Evolutionary conservation across 2,329 filamentous ascomycete species (phyloP).

Genomic region (Ceratocystis harringtonii): DNA sequence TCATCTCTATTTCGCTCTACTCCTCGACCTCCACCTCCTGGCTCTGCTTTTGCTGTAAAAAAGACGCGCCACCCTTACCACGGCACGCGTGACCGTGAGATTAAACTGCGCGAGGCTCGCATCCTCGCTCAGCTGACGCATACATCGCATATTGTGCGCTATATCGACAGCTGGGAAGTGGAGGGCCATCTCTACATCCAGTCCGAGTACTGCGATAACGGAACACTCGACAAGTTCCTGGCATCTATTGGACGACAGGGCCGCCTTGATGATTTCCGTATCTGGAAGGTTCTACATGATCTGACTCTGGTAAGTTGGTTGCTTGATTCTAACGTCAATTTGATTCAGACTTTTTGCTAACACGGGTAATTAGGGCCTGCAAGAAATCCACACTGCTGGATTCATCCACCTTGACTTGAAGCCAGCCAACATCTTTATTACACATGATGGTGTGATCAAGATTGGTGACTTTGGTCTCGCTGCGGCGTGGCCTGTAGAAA

Average conservation of each 20-base stretch:
- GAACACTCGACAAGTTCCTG: slow-evolving; percentile 75
- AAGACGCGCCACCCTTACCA: slow-evolving; percentile 71
- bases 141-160: slow-evolving; percentile 72
- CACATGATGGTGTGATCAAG: slow-evolving; percentile 66
- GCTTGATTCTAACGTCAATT: neutral
- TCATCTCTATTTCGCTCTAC: slow-evolving; percentile 31
- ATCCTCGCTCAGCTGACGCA: slow-evolving; percentile 62
- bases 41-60: slow-evolving; percentile 77
- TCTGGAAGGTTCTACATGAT: slow-evolving; percentile 95
- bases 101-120: slow-evolving; percentile 70
- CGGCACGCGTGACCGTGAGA: slow-evolving; percentile 64
- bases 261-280: slow-evolving; percentile 87
- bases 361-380: slow-evolving; percentile 48
- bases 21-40: slow-evolving; percentile 38
- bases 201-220: slow-evolving; percentile 92
- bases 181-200: slow-evolving; percentile 84
- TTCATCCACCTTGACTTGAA: slow-evolving; percentile 80
- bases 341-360: no score
- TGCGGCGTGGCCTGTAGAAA: slow-evolving; percentile 57
- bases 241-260: slow-evolving; percentile 69
- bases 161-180: slow-evolving; percentile 77
- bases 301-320: slow-evolving; percentile 52
- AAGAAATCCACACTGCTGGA: slow-evolving; percentile 75
- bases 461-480: slow-evolving; percentile 81
- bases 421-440: slow-evolving; percentile 70